Evolutionary conservation across 129 eudicot genomes (phyloP).

Genomic region (Tagetes patula): DNA sequence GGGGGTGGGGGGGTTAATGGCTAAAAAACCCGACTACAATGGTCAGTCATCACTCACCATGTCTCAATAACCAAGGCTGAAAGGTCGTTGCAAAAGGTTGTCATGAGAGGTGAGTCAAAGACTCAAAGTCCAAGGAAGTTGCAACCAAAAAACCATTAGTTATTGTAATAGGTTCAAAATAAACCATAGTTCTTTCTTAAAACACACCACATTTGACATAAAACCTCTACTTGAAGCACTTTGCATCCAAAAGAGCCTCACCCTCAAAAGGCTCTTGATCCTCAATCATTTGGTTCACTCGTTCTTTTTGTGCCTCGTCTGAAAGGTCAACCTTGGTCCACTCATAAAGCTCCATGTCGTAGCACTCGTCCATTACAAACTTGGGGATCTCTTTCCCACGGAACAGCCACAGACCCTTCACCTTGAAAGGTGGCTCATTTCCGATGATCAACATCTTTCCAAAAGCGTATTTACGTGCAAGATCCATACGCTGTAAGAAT

Average conservation of each 20-base stretch:
- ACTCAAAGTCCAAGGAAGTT: too few species aligned
- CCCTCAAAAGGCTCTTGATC: constrained; percentile 69
- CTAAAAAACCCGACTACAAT: too few species aligned
- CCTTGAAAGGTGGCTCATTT: constrained; percentile 62
- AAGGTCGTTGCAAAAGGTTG: too few species aligned
- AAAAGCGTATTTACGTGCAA: constrained; percentile 80
- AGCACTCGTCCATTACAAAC: constrained; percentile 69
- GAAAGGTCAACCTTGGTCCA: constrained; percentile 70
- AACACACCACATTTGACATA: neutral
- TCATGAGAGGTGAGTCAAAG: too few species aligned
- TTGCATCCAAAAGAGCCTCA: constrained; percentile 64
- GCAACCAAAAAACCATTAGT: too few species aligned
- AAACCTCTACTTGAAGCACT: constrained; percentile 52
- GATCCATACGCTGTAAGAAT: constrained; percentile 80
- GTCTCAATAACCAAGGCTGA: too few species aligned
- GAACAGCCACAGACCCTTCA: constrained; percentile 81
- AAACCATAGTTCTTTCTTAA: neutral
- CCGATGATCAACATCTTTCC: constrained; percentile 89
- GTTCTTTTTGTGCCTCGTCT: constrained; percentile 71
- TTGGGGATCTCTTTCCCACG: constrained; percentile 67
- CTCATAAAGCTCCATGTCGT: constrained; percentile 72
- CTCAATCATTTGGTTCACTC: constrained; percentile 55
- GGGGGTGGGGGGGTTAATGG: too few species aligned
- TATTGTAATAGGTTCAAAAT: too few species aligned
- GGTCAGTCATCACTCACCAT: too few species aligned